Evolutionary conservation across 1,284 basidiomycete genomes (phyloP).

Genomic region (Afroboletus lepidellus): DNA sequence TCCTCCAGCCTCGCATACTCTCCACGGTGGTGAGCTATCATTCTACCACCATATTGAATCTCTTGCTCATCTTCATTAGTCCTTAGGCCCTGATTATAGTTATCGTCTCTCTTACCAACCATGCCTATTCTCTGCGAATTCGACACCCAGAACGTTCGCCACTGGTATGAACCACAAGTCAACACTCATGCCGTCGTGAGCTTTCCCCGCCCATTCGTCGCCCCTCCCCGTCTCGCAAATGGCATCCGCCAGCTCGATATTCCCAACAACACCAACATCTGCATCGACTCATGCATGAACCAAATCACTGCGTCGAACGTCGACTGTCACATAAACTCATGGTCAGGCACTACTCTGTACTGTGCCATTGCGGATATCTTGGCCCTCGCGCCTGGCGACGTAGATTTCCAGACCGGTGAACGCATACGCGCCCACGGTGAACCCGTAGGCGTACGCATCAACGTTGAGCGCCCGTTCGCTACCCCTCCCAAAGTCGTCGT

Average conservation of each 20-base stretch:
- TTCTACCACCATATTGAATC: too few relatives aligned
- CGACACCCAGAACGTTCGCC: slow-evolving; percentile 7
- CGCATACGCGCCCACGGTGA: not conserved
- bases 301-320: slow-evolving; percentile 10
- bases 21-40: too few relatives aligned
- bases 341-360: slow-evolving; percentile 8
- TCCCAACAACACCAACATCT: slow-evolving; percentile 7
- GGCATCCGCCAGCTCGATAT: slow-evolving; percentile 19
- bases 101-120: not conserved
- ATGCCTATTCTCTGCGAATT: slow-evolving; percentile 22
- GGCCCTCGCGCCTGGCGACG: slow-evolving; percentile 14
- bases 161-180: not conserved
- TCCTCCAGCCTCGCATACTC: too few relatives aligned
- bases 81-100: too few relatives aligned
- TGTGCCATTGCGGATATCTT: slow-evolving; percentile 1
- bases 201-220: slow-evolving; percentile 16
- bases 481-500: slow-evolving; percentile 24
- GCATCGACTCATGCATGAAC: slow-evolving; percentile 3
- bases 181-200: slow-evolving; percentile 10
- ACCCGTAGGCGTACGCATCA: slow-evolving; percentile 6
- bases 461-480: slow-evolving; percentile 20
- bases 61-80: too few relatives aligned
- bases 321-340: slow-evolving; percentile 16
- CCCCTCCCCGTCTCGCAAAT: slow-evolving; percentile 19
- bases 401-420: slow-evolving; percentile 26